Base-by-base conservation (phyloP, 768 basidiomycete genomes). In the Phlebiopsis flavidoalba region DNA sequence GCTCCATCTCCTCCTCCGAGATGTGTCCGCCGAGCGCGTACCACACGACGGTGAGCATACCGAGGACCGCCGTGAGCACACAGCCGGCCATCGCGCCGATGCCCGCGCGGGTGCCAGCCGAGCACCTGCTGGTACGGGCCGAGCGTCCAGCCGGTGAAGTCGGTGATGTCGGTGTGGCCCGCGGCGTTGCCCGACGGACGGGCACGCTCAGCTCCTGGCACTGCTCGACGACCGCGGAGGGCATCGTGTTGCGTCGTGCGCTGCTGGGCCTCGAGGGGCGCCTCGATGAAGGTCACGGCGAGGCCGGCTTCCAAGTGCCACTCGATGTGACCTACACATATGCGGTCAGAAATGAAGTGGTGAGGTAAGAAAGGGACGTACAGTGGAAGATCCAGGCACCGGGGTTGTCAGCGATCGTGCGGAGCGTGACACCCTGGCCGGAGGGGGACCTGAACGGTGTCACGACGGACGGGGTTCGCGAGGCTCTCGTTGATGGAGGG, bases 381-480 rank as follows among this genome's bases (percentile, higher is more conserved):
- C 86, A 93, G 71, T 92, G 91, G 71, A 93, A 82, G 64, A 93
- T 72, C 90, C 93, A 95, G 8, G 82, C 86, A 11, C 96, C 96
- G 0, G 96, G 96, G 74, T 98, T 98, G 71, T 98, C 91, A 1
- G 93, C 92, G 51, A 87, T 76, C 66, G 95, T 73, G 21, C 93
- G 85, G 49, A 99, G 74, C 0, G 89, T 90, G 11, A 82, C 89
- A 3, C 86, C 86, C 19, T 81, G 73, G 60, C 79, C 79, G 3
- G 84, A 79, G 3, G 90, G n/a, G 88, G 54, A 97, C 83, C 59
- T 85, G 82, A 15, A 96, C 77, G 0, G 93, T 95, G 72, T 99
- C 96, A 45, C 96, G 83, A n/a, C 93, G 86, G 68, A 95, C 84
- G 1, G 95, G 96, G 75, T 98, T 99, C 0, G 76, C 70, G 66